Percentiles rank a stretch among this genome's conserved stretches.
phyloP scores from a whole-genome alignment of 306 rosid genomes.

The Comarum palustre region DNA sequence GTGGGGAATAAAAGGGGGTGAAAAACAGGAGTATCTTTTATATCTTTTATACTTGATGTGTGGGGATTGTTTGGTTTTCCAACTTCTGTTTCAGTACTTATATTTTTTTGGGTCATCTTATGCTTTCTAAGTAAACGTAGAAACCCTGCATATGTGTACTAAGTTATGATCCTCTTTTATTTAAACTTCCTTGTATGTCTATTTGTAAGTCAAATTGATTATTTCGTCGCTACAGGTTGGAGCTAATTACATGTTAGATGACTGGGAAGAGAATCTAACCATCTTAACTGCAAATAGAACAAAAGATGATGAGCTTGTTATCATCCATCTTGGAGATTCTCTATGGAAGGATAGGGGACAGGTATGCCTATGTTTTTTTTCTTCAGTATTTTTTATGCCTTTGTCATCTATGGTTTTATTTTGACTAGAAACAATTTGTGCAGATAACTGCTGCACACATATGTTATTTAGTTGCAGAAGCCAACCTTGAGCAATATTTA shows the following conservation, averaged over 20 bases:
- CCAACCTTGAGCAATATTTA: conserved; percentile 63
- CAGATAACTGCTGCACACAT: conserved; percentile 28
- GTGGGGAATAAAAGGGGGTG: too few relatives aligned
- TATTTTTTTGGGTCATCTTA: neutral
- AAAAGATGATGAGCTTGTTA: conserved; percentile 71
- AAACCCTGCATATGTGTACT: neutral
- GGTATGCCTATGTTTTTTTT: conserved; percentile 28
- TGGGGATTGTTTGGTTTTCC: neutral
- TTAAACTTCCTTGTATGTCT: neutral
- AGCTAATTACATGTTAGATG: conserved; percentile 53
- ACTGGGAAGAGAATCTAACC: conserved; percentile 71
- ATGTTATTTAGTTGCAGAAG: conserved; percentile 53
- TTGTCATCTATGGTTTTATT: neutral
- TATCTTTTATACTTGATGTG: too few relatives aligned
- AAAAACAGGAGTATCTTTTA: too few relatives aligned
- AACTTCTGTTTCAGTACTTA: neutral
- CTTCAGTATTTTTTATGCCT: neutral
- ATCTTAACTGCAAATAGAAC: conserved; percentile 68
- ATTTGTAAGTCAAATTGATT: conserved; percentile 15
- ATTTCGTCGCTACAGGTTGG: conserved; percentile 41
- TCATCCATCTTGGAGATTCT: conserved; percentile 69
- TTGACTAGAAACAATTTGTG: conserved; percentile 21
- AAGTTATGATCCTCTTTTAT: conserved; percentile 6
- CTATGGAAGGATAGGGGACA: conserved; percentile 67
- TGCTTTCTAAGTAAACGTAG: neutral